phyloP scores from a whole-genome alignment of 2,329 filamentous ascomycete species.

The Didymella pomorum region DNA sequence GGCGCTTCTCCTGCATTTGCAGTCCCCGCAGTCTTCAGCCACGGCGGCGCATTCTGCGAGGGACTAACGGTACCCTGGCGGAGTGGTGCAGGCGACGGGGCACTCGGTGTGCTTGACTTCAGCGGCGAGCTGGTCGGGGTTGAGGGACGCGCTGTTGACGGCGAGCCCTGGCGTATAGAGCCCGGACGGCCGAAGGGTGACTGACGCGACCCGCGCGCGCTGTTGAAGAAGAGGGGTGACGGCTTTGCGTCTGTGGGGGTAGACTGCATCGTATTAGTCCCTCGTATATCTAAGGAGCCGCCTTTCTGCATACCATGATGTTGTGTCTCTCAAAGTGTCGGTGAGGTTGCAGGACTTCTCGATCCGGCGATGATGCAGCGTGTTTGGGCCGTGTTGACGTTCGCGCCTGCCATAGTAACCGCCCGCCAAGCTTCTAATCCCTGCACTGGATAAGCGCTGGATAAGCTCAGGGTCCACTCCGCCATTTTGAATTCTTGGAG shows the following conservation, averaged over 20 bases:
- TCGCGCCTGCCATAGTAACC: slow-evolving; percentile 15
- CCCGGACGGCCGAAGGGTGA: slow-evolving; percentile 56
- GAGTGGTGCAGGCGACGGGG: slow-evolving; percentile 39
- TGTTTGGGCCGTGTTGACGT: slow-evolving; percentile 29
- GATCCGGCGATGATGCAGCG: slow-evolving; percentile 18
- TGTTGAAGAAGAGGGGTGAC: slow-evolving; percentile 55
- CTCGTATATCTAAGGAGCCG: background rate
- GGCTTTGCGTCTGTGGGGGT: slow-evolving; percentile 52
- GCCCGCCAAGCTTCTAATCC: background rate
- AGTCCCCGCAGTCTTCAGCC: slow-evolving; percentile 46
- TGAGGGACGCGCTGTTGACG: slow-evolving; percentile 50
- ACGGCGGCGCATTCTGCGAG: slow-evolving; percentile 45
- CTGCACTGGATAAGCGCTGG: background rate
- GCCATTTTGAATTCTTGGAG: background rate
- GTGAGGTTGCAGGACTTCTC: slow-evolving; percentile 7
- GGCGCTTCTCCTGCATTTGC: slow-evolving; percentile 41
- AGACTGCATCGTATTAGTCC: slow-evolving; percentile 33
- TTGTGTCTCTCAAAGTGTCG: slow-evolving; percentile 8
- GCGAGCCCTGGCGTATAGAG: slow-evolving; percentile 50
- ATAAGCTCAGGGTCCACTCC: slow-evolving; percentile 12
- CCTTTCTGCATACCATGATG: slow-evolving; percentile 19
- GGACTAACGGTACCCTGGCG: slow-evolving; percentile 47
- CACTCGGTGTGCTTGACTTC: slow-evolving; percentile 45
- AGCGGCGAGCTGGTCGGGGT: slow-evolving; percentile 53
- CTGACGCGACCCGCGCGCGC: slow-evolving; percentile 45